Conservation (phyloP, 306 rosid species). For the Vigna unguiculata region DNA sequence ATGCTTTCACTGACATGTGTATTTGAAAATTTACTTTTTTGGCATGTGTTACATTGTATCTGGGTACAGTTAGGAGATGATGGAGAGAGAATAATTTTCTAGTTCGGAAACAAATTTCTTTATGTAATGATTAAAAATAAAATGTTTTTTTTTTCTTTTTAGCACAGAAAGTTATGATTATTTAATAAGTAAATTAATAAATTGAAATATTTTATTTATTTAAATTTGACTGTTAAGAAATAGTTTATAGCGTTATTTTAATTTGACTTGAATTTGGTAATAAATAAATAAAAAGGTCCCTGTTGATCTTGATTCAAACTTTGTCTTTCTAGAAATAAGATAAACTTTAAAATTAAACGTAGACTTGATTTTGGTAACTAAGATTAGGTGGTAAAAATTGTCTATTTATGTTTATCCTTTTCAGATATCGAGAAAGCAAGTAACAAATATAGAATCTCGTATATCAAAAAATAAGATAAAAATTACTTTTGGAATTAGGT, state of each 20-base stretch:
- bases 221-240: neutral
- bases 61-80: neutral
- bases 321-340: neutral
- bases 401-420: no score
- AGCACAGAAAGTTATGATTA: neutral
- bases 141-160: no score
- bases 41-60: neutral
- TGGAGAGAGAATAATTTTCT: neutral
- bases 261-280: neutral
- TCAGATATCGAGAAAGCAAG: no score
- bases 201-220: neutral
- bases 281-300: neutral
- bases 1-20: neutral
- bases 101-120: neutral
- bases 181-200: neutral
- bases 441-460: no score
- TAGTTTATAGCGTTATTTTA: neutral
- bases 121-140: neutral
- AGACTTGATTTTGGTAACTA: neutral
- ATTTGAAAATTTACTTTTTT: neutral
- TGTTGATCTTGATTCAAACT: neutral
- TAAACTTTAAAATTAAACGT: neutral
- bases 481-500: no score
- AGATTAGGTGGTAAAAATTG: no score
- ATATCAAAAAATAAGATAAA: no score